Conservation (phyloP, 2,329 filamentous ascomycete species). For the Raffaelea deltoideospora region DNA sequence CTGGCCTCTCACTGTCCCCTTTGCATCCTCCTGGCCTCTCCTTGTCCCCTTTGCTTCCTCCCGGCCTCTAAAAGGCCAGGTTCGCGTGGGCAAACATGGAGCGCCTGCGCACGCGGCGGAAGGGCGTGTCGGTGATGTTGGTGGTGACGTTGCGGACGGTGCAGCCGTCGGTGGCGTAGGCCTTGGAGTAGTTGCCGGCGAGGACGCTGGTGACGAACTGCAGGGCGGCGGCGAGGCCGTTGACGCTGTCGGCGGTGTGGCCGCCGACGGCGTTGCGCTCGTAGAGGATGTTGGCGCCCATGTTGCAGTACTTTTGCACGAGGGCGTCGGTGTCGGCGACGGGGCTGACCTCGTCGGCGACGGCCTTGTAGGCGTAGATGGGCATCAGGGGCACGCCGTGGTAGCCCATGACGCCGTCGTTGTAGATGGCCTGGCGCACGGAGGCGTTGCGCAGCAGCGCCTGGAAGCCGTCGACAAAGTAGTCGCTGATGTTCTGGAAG, state of each 20-base stretch:
- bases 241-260: slow-evolving; percentile 19
- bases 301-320: slow-evolving; percentile 21
- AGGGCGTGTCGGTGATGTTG: slow-evolving; percentile 4
- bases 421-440: slow-evolving; percentile 13
- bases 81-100: too few species aligned
- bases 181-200: slow-evolving; percentile 5
- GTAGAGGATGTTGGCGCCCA: slow-evolving; percentile 26
- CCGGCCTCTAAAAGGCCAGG: too few species aligned
- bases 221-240: slow-evolving; percentile 11
- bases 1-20: too few species aligned
- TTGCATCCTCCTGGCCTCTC: too few species aligned
- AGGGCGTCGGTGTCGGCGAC: slow-evolving; percentile 25
- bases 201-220: slow-evolving; percentile 11
- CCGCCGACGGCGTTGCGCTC: slow-evolving; percentile 24
- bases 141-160: slow-evolving; percentile 2
- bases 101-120: neutral
- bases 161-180: slow-evolving; percentile 6
- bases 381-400: slow-evolving; percentile 29
- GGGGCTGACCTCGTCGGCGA: slow-evolving; percentile 24
- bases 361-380: slow-evolving; percentile 30
- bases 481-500: slow-evolving; percentile 21
- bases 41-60: too few species aligned
- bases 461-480: slow-evolving; percentile 22
- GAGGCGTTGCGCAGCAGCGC: slow-evolving; percentile 10
- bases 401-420: slow-evolving; percentile 18